phyloP scores from a whole-genome alignment of 2,329 filamentous ascomycete species.

The Aspergillus fructus region DNA sequence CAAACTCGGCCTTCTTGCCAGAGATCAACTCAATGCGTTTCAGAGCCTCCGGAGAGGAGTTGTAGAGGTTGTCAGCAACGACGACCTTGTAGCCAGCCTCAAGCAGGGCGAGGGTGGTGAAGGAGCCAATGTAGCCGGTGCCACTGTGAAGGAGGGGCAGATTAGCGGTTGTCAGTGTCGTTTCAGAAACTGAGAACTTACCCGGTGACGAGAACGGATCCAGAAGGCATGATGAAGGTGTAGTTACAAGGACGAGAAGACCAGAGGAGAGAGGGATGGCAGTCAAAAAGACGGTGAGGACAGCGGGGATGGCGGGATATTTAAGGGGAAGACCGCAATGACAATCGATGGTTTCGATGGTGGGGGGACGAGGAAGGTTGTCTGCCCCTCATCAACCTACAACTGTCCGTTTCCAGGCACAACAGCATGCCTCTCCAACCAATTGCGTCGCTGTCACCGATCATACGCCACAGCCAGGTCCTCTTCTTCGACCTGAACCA shows the following conservation, averaged over 20 bases:
- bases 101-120: slow-evolving; percentile 88
- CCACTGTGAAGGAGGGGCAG: slow-evolving; percentile 59
- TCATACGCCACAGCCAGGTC: neutral
- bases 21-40: slow-evolving; percentile 93
- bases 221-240: slow-evolving; percentile 64
- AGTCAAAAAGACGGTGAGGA: slow-evolving; percentile 11
- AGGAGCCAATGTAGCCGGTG: slow-evolving; percentile 98
- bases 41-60: slow-evolving; percentile 86
- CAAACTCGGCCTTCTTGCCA: slow-evolving; percentile 82
- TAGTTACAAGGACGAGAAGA: neutral
- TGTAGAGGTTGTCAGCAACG: slow-evolving; percentile 95
- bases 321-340: slow-evolving; percentile 13
- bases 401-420: neutral
- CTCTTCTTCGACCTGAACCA: neutral
- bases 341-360: neutral
- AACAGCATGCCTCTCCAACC: neutral
- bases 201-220: slow-evolving; percentile 91
- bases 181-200: slow-evolving; percentile 49
- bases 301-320: slow-evolving; percentile 15
- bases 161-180: slow-evolving; percentile 24
- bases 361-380: slow-evolving; percentile 2
- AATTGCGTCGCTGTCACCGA: neutral
- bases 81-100: slow-evolving; percentile 95
- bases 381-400: neutral
- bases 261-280: neutral